A percentile compares a stretch with the other conserved stretches of the same genome.
Evolutionary conservation across 208 protist genomes (phyloP).

Genomic region (Angomonas ambiguus): DNA sequence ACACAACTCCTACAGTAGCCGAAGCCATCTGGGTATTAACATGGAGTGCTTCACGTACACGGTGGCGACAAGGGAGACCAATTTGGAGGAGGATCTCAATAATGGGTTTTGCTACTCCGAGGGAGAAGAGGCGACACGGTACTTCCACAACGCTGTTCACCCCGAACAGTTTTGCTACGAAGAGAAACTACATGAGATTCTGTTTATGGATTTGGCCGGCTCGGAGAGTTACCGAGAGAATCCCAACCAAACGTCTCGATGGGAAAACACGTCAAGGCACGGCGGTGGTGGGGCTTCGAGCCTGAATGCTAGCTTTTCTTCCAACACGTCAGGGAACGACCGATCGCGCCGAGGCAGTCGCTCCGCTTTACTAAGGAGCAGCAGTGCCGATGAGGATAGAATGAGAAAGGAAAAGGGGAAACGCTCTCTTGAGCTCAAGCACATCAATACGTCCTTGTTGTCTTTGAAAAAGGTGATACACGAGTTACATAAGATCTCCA

Average conservation of each 20-base stretch:
- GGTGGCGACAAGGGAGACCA: background rate
- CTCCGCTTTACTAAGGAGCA: slow-evolving; percentile 17
- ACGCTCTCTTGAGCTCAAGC: slow-evolving; percentile 42
- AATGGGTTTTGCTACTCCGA: background rate
- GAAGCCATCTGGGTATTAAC: background rate
- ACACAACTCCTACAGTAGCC: background rate
- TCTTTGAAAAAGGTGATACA: slow-evolving; percentile 77
- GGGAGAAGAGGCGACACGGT: background rate
- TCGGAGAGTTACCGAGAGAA: slow-evolving; percentile 32
- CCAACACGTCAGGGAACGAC: background rate
- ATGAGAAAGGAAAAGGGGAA: slow-evolving; percentile 16
- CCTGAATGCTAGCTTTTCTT: background rate
- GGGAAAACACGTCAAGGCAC: too few relatives aligned
- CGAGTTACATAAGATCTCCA: slow-evolving; percentile 23
- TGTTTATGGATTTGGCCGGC: slow-evolving; percentile 67
- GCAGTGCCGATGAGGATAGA: slow-evolving; percentile 11
- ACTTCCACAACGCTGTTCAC: background rate
- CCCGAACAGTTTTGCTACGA: background rate
- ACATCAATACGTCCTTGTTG: slow-evolving; percentile 83
- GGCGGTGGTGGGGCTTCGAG: background rate
- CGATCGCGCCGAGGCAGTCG: slow-evolving; percentile 3
- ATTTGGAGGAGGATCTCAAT: background rate
- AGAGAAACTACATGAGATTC: slow-evolving; percentile 22
- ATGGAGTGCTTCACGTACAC: background rate
- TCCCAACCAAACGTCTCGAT: too few relatives aligned